Percentiles rank a stretch among this genome's conserved stretches.
Conservation (phyloP, 345 rosid species). For the Linum tenue region DNA sequence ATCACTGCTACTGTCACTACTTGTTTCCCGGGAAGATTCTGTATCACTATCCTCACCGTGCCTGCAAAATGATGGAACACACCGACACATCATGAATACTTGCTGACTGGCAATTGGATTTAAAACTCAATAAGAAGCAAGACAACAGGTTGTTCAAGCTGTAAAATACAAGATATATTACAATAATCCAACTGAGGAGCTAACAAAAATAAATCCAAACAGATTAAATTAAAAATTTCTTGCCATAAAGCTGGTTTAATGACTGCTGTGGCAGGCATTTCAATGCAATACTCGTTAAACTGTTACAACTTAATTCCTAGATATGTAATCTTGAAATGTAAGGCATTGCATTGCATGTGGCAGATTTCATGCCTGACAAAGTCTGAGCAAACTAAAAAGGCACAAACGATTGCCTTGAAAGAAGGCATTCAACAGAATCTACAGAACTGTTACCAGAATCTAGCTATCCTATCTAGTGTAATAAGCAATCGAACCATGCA, state of each 20-base stretch:
- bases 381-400: not conserved
- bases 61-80: constrained; percentile 26
- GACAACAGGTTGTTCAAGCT: too few species aligned
- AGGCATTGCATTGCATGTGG: not conserved
- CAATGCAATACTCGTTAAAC: not conserved
- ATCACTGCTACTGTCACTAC: constrained; percentile 63
- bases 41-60: constrained; percentile 67
- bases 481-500: not conserved
- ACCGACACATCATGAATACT: not conserved
- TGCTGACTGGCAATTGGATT: not conserved
- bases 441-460: not conserved
- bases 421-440: not conserved
- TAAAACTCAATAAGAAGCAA: too few species aligned
- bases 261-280: not conserved
- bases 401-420: not conserved
- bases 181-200: too few species aligned
- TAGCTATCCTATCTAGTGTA: not conserved
- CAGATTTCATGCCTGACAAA: not conserved
- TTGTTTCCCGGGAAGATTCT: constrained; percentile 55
- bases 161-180: too few species aligned
- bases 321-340: not conserved
- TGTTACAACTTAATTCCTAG: not conserved
- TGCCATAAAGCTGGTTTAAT: not conserved
- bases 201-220: too few species aligned
- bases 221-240: too few species aligned